Conservation (phyloP, 2,329 filamentous ascomycete genomes). For the Diaporthe caulivora region DNA sequence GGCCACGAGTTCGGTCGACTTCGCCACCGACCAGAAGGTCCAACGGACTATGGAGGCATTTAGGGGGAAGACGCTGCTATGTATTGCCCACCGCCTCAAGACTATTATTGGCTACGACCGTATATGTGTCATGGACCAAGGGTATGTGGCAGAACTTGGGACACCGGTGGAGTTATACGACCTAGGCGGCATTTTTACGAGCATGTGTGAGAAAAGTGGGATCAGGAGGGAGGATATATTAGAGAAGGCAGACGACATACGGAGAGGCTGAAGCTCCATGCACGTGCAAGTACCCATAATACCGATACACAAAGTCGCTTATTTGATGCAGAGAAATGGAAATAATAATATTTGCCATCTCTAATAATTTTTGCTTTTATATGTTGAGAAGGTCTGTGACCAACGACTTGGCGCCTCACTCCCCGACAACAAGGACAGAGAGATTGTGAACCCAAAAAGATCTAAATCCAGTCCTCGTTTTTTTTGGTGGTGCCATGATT, state of each 20-base stretch:
- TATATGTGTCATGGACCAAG: slow-evolving; percentile 96
- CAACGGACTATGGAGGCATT: slow-evolving; percentile 92
- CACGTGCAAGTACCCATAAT: too few relatives aligned
- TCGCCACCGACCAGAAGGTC: slow-evolving; percentile 97
- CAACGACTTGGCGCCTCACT: too few relatives aligned
- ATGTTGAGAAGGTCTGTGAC: too few relatives aligned
- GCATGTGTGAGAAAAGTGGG: slow-evolving; percentile 90
- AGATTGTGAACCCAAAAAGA: too few relatives aligned
- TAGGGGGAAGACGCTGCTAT: slow-evolving; percentile 88
- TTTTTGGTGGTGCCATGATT: not conserved
- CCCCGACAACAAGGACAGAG: too few relatives aligned
- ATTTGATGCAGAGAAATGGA: too few relatives aligned
- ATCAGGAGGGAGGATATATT: slow-evolving; percentile 71
- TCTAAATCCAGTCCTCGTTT: not conserved
- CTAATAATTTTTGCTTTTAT: too few relatives aligned
- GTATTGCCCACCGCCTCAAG: slow-evolving; percentile 90
- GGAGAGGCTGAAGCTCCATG: not conserved
- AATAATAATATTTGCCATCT: too few relatives aligned
- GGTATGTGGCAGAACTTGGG: slow-evolving; percentile 87
- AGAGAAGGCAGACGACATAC: not conserved
- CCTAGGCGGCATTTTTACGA: slow-evolving; percentile 81
- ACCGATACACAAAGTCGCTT: too few relatives aligned
- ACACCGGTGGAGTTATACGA: slow-evolving; percentile 78
- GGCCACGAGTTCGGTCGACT: slow-evolving; percentile 92
- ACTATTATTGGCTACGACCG: slow-evolving; percentile 96